phyloP scores from a whole-genome alignment of 2,329 filamentous ascomycete genomes.

The Coleophoma eucalyptorum region DNA sequence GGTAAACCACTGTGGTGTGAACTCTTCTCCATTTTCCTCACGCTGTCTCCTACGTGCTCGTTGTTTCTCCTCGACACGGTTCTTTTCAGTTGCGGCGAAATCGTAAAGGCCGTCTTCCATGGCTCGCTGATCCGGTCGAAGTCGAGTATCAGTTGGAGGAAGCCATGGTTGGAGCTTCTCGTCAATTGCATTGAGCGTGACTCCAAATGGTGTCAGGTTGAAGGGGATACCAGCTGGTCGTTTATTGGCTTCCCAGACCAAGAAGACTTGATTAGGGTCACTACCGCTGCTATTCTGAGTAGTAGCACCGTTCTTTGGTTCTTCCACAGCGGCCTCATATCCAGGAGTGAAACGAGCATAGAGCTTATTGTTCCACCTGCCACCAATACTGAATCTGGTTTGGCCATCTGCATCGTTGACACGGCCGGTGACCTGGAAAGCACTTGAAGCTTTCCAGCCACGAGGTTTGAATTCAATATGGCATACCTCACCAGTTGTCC shows the following conservation, averaged over 20 bases:
- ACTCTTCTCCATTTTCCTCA: conserved; percentile 78
- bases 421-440: conserved; percentile 84
- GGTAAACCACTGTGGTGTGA: conserved; percentile 79
- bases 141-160: conserved; percentile 88
- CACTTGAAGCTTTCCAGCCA: conserved; percentile 92
- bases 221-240: conserved; percentile 86
- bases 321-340: conserved; percentile 71
- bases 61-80: conserved; percentile 88
- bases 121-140: conserved; percentile 89
- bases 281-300: conserved; percentile 43
- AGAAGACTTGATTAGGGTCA: conserved; percentile 73
- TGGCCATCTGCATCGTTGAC: conserved; percentile 76
- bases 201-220: conserved; percentile 93
- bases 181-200: conserved; percentile 89
- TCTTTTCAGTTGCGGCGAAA: conserved; percentile 89
- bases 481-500: conserved; percentile 90
- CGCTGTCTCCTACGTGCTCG: conserved; percentile 68
- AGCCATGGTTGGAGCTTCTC: conserved; percentile 75
- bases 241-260: conserved; percentile 87
- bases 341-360: conserved; percentile 92
- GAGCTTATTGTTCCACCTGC: conserved; percentile 95
- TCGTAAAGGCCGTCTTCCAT: conserved; percentile 99
- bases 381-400: conserved; percentile 84
- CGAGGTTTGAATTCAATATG: conserved; percentile 89
- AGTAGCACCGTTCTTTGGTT: conserved; percentile 40